Percentiles rank a stretch among this genome's conserved stretches.
These are phyloP conservation scores for Naganishia randhawae DNA, from an alignment of 768 basidiomycete genomes.

Conservation along the genomic window DNA sequence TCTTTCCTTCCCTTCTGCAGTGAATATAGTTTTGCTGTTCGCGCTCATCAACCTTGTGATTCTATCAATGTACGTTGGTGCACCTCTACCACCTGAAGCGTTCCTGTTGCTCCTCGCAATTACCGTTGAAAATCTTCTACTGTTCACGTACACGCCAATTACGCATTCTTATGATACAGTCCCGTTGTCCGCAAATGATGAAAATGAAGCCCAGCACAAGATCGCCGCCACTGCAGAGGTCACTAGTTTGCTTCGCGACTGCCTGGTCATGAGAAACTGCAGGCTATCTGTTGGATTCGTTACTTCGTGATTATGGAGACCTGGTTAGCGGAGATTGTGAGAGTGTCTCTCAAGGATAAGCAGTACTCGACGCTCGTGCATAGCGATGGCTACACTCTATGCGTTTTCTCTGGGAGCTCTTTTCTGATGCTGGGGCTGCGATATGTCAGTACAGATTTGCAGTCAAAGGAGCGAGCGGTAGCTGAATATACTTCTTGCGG, in stretches of 20 bases:
- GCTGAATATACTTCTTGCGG: too few species aligned
- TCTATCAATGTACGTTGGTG: constrained; percentile 8
- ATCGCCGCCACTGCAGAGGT: background rate
- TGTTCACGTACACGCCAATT: background rate
- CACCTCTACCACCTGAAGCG: constrained; percentile 4
- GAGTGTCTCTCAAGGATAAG: background rate
- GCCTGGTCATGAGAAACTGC: background rate
- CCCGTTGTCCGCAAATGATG: background rate
- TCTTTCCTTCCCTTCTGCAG: background rate
- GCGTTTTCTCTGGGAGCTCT: background rate
- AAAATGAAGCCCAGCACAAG: background rate
- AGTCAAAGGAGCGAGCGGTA: background rate
- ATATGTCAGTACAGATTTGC: background rate
- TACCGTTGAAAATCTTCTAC: background rate
- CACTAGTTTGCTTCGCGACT: background rate
- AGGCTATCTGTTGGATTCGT: background rate
- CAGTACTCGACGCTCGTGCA: background rate
- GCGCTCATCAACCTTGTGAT: constrained; percentile 10
- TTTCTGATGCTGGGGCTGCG: background rate
- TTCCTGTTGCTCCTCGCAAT: background rate
- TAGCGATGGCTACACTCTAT: background rate
- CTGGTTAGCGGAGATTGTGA: background rate
- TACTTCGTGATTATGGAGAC: background rate
- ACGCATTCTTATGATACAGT: background rate
- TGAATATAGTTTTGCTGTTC: constrained; percentile 1